Evolutionary conservation across 2,329 filamentous ascomycete species (phyloP), one percentile per base, ranked within the genome.

Genomic region (Clarireedia sp.): DNA sequence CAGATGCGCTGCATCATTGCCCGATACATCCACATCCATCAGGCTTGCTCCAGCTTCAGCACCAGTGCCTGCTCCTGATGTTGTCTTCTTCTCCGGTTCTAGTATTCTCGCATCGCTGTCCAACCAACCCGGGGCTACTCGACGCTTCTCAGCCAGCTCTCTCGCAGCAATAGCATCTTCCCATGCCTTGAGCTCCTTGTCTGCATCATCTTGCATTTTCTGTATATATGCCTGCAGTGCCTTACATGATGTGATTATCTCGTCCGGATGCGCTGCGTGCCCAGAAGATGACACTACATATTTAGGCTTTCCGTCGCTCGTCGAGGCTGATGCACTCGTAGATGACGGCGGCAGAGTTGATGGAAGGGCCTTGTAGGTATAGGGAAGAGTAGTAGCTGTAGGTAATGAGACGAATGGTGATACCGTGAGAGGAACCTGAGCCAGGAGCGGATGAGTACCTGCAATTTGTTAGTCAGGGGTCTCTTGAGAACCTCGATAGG

Each of bases 331-430:
- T 57, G 79, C 74, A 57, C 78, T 78, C 7, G 83, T 80, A 36
- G 82, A 78, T 1, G 88, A 87, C 1, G 83, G 83, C 0, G 94
- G 92, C 0, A 97, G 81, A 2, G 90, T 87, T 0, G 90, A 92
- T 0, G 92, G 89, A 68, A 97, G 86, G 10, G 84, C 80, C 69
- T 91, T 92, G 79, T 96, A 97, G 64, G 90, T 95, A 75, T 97
- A 97, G 23, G 94, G 92, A 7, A 99, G 82, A 0, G 91, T 96
- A 19, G 91, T 88, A 24, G 92, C 87, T 29, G 89, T 86, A 10
- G 94, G 94, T 33, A 99, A 85, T 58, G 86, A 87, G 65, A 97
- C 83, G 75, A 96, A 96, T 24, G 94, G 94, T 3, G 92, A 96
- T 45, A 97, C 90, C 49, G 90, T 95, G 54, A 99, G 76, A 29